Evolutionary conservation across 208 protist species (phyloP).

Genomic region (Porcisia deanei): DNA sequence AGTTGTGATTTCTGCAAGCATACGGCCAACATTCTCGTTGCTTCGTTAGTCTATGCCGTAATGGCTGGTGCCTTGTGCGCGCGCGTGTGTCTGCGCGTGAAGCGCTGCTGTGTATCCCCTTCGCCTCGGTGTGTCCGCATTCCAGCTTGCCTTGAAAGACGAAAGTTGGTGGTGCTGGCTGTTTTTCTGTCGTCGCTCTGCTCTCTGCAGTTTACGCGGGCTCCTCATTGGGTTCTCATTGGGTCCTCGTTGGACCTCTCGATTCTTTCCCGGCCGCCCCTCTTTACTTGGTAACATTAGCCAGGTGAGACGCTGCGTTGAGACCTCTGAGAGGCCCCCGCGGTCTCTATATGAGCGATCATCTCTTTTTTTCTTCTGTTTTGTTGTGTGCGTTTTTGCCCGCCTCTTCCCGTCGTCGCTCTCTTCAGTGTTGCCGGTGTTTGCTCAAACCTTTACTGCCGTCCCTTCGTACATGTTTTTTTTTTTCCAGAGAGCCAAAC

Average conservation of each 20-base stretch:
- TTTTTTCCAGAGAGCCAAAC: too few species aligned
- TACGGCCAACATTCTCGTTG: not conserved
- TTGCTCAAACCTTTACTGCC: not conserved
- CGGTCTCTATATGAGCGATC: not conserved
- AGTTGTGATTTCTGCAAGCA: not conserved
- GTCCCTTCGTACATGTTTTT: not conserved
- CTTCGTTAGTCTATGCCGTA: not conserved
- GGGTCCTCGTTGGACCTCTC: too few species aligned
- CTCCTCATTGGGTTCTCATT: not conserved
- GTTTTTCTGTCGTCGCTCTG: not conserved
- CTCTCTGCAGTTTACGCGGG: not conserved
- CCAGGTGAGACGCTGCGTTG: constrained; percentile 3
- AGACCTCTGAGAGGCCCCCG: not conserved
- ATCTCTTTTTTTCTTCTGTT: constrained; percentile 6
- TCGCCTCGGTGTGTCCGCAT: not conserved
- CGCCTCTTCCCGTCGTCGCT: not conserved
- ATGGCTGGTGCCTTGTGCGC: not conserved
- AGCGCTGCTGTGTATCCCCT: not conserved
- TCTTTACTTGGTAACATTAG: not conserved
- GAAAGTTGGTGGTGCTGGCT: not conserved
- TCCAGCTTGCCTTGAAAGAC: not conserved
- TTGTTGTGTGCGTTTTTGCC: not conserved
- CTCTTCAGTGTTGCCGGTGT: constrained; percentile 9
- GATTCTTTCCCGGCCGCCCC: not conserved
- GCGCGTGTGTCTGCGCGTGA: not conserved